Evolutionary conservation across 2,329 filamentous ascomycete species (phyloP).

Genomic region (Trichoderma brevicompactum): DNA sequence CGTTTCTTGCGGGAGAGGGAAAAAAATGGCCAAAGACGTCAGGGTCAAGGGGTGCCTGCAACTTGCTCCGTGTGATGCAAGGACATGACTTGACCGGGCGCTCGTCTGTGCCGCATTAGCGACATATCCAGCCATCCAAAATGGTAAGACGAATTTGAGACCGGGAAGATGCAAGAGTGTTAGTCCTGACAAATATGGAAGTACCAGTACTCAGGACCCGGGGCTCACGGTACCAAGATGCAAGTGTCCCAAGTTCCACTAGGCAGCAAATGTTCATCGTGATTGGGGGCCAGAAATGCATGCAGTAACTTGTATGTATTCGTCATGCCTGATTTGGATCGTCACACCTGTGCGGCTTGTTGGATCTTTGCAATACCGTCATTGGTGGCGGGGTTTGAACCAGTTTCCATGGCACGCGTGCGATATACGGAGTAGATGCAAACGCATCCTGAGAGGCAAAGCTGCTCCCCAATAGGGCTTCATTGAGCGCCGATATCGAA

Average conservation of each 20-base stretch:
- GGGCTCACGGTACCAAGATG: background rate
- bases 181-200: too few relatives aligned
- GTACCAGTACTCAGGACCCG: too few relatives aligned
- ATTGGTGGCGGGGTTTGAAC: background rate
- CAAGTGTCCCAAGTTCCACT: background rate
- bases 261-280: conserved; percentile 3
- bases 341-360: background rate
- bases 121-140: too few relatives aligned
- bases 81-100: too few relatives aligned
- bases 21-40: background rate
- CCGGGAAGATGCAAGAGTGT: too few relatives aligned
- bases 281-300: background rate
- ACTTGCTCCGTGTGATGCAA: too few relatives aligned
- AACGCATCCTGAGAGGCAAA: background rate
- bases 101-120: too few relatives aligned
- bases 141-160: too few relatives aligned
- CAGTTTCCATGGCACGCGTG: background rate
- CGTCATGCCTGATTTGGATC: background rate
- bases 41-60: conserved; percentile 6
- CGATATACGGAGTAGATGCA: background rate
- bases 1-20: too few relatives aligned
- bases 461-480: background rate
- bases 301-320: background rate
- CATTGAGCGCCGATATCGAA: conserved; percentile 9
- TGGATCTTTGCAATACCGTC: background rate